These are phyloP conservation scores for Dactylellina sp. DNA, from an alignment of 2,329 filamentous ascomycete species.

Conservation along the genomic window DNA sequence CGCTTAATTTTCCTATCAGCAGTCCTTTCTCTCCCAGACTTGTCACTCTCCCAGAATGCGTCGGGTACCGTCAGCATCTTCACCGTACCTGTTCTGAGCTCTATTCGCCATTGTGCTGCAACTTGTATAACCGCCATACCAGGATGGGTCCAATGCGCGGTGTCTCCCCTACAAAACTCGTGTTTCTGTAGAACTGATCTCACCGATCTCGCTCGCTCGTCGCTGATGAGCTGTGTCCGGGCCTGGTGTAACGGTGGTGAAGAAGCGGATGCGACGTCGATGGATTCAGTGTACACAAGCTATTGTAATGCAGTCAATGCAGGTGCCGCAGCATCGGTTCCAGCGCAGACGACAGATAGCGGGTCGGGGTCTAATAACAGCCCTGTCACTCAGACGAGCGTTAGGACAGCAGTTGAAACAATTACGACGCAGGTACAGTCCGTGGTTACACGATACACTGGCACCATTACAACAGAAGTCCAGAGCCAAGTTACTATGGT, in stretches of 20 bases:
- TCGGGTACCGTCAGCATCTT: conserved; percentile 21
- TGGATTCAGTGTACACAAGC: conserved; percentile 29
- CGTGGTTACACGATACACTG: conserved; percentile 19
- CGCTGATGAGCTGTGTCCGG: conserved; percentile 1
- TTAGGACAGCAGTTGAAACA: conserved; percentile 21
- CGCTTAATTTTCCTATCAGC: background rate
- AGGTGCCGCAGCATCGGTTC: conserved; percentile 5
- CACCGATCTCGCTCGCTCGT: conserved; percentile 23
- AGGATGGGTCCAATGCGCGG: conserved; percentile 16
- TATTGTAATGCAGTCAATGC: conserved; percentile 19
- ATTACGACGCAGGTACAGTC: conserved; percentile 27
- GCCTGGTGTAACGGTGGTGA: conserved; percentile 18
- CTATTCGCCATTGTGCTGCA: conserved; percentile 27
- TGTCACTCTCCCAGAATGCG: conserved; percentile 6
- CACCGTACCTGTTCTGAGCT: background rate
- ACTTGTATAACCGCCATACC: conserved; percentile 12
- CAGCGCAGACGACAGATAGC: conserved; percentile 3
- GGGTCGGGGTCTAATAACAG: background rate
- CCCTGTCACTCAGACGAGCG: conserved; percentile 7
- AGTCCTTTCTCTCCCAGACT: background rate
- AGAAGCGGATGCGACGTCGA: conserved; percentile 7
- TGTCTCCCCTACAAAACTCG: conserved; percentile 11
- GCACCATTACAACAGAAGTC: conserved; percentile 32
- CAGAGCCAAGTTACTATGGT: conserved; percentile 17
- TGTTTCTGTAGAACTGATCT: conserved; percentile 49